These are phyloP conservation scores for Rhizoclosmatium sp. DNA, from an alignment of 192 early-diverging fungal species.

Conservation along the genomic window DNA sequence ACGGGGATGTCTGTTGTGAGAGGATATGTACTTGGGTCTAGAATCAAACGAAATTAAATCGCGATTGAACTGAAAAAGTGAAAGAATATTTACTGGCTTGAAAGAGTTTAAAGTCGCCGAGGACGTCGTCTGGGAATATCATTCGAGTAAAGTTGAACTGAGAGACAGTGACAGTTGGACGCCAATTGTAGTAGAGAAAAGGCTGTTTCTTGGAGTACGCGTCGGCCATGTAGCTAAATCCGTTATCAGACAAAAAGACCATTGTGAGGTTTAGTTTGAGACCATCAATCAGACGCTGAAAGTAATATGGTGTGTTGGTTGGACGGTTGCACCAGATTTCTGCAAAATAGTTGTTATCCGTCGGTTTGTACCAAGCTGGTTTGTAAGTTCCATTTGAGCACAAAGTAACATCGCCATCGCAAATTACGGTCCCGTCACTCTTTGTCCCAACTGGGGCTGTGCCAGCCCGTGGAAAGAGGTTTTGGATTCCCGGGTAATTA, in stretches of 20 bases:
- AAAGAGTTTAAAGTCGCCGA: slow-evolving; percentile 1
- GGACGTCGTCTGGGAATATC: slow-evolving; percentile 11
- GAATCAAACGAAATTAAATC: neutral
- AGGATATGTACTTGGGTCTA: slow-evolving; percentile 8
- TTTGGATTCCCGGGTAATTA: neutral
- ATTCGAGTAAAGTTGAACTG: slow-evolving; percentile 13
- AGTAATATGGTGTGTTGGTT: neutral
- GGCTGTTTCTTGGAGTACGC: neutral
- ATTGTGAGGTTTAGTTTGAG: neutral
- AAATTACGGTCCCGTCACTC: neutral
- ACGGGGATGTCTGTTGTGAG: slow-evolving; percentile 11
- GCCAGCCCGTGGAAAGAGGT: slow-evolving; percentile 5
- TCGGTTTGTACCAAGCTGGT: neutral
- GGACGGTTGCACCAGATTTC: neutral
- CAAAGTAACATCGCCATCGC: neutral
- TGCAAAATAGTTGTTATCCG: neutral
- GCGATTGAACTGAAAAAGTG: neutral
- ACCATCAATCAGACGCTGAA: slow-evolving; percentile 3
- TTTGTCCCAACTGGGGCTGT: neutral
- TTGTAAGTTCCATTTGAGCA: slow-evolving; percentile 11
- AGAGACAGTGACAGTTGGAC: neutral
- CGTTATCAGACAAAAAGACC: neutral
- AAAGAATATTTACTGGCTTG: neutral
- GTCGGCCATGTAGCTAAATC: neutral
- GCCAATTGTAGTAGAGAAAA: neutral